Evolutionary conservation across 164 flowering plant genomes (phyloP), one percentile per base, ranked within the genome.

Genomic region (Dillenia suffruticosa): DNA sequence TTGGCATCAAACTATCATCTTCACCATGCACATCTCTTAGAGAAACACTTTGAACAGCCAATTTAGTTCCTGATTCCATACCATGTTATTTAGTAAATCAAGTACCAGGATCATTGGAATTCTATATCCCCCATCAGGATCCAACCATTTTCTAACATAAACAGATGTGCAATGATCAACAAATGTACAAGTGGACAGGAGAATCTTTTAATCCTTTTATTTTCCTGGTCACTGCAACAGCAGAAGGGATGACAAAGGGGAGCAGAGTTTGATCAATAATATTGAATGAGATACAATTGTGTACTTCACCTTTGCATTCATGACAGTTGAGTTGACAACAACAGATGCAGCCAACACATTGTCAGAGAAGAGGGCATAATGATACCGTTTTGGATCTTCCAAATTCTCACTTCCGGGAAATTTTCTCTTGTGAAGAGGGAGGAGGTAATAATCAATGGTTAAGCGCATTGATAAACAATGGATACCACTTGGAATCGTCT

Each of bases 301-400:
- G 16, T 50, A 52, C 40, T 14, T 77, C 55, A 95, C 99, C 98
- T 95, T 90, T 57, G 98, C 97, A 79, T 95, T 92, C 75, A 65
- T 66, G 68, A 95, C 54, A 10, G 99, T 75, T 67, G 99, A 95
- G 79, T 90, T 95, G 72, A 95, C 98, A 62, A 95, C 99, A 43
- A 92, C 97, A 13, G 98, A 95, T 53, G 99, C 97, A 77, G 99
- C 99, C 73, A 95, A 72, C 53, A 95, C 99, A 74, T 95, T 95
- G 63, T 95, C 99, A 54, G 98, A 95, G 79, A 95, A 95, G 51
- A 95, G 85, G 49, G 98, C 97, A 82, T 92, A 95, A 65, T 95
- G 98, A 67, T 79, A 86, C 61, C 92, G 92, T 65, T 71, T 72
- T 44, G 96, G 92, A 80, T 95, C 82, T 74, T 87, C 97, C 76